Evolutionary conservation across 2,329 filamentous ascomycete genomes (phyloP), one percentile per base, ranked within the genome.

Genomic region (Ceratocystis cacaofunesta): DNA sequence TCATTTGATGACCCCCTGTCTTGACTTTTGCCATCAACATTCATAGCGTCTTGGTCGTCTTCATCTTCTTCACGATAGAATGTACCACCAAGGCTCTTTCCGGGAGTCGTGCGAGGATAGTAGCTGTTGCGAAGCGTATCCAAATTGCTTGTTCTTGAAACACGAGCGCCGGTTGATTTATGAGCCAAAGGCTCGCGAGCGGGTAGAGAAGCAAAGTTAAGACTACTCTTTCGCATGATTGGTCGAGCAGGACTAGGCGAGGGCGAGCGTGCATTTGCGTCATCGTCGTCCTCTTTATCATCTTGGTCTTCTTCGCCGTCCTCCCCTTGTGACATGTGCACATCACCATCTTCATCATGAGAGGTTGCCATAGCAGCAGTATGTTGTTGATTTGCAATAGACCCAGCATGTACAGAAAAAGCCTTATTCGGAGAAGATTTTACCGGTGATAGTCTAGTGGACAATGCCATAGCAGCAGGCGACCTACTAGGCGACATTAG

Each of bases 201-300:
- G 36, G 94, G 94, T 12, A 99, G 79, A 19, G 94, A 90, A 46
- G 94, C 90, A 76, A 99, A 97, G 67, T 89, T 95, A 68, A 99
- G 81, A 73, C 92, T 97, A 75, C 92, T 96, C 79, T 97, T 97
- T 68, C 92, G 86, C 69, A 95, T 82, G 36, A 89, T 79, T 1
- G 88, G 87, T 69, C 89, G 82, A 61, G 88, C 84, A 0, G 89
- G 89, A 70, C 87, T 92, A 0, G 88, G 90, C 0, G 78, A 80
- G 61, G 89, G 86, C 1, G 87, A 89, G 17, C 82, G 82, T 2
- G 85, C 87, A 68, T 79, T 78, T 25, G 76, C 75, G 68, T 82
- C 82, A 48, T 82, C 80, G 60, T 74, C 72, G 17, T 73, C 71
- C 36, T 75, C 70, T n/a, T 70, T 68, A 22, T 68, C 66, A 19